Evolutionary conservation across 2,329 filamentous ascomycete species (phyloP).

Genomic region (Xylariales sp.): DNA sequence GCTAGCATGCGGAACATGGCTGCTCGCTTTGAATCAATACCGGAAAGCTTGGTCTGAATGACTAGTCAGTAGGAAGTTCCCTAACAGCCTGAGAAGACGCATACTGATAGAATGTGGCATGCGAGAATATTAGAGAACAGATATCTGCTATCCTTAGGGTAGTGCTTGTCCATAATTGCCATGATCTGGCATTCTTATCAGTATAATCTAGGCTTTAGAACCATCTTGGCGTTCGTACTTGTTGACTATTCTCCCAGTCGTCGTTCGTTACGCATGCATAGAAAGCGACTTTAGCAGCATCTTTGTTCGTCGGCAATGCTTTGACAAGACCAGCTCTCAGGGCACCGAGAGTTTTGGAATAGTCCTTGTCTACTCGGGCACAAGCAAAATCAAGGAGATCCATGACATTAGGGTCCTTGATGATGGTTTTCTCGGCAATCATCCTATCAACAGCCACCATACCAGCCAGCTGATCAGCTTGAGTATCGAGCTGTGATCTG

Average conservation of each 20-base stretch:
- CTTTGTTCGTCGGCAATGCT: slow-evolving; percentile 32
- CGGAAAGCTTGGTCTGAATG: neutral
- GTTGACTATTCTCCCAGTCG: slow-evolving; percentile 53
- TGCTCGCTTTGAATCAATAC: neutral
- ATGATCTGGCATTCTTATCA: slow-evolving; percentile 52
- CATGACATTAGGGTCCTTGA: slow-evolving; percentile 46
- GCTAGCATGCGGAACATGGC: slow-evolving; percentile 6
- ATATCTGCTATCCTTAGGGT: slow-evolving; percentile 41
- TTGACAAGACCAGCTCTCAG: slow-evolving; percentile 49
- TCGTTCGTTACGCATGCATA: slow-evolving; percentile 49
- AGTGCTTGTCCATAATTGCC: slow-evolving; percentile 46
- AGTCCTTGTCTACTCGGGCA: slow-evolving; percentile 37
- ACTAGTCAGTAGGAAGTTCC: neutral
- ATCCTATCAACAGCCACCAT: slow-evolving; percentile 40
- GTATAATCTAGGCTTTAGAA: too few species aligned
- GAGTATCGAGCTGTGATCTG: slow-evolving; percentile 48
- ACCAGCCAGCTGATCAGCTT: slow-evolving; percentile 39
- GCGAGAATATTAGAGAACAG: slow-evolving; percentile 53
- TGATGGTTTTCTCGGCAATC: slow-evolving; percentile 38
- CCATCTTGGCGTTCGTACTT: too few species aligned
- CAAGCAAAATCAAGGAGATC: slow-evolving; percentile 53
- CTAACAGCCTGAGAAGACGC: neutral
- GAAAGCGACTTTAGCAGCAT: slow-evolving; percentile 38
- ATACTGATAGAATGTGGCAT: slow-evolving; percentile 48
- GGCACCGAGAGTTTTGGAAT: slow-evolving; percentile 42